A percentile compares a stretch with the other conserved stretches of the same genome.
Evolutionary conservation across 2,329 filamentous ascomycete genomes (phyloP).

Genomic region (Rachicladosporium sp.): DNA sequence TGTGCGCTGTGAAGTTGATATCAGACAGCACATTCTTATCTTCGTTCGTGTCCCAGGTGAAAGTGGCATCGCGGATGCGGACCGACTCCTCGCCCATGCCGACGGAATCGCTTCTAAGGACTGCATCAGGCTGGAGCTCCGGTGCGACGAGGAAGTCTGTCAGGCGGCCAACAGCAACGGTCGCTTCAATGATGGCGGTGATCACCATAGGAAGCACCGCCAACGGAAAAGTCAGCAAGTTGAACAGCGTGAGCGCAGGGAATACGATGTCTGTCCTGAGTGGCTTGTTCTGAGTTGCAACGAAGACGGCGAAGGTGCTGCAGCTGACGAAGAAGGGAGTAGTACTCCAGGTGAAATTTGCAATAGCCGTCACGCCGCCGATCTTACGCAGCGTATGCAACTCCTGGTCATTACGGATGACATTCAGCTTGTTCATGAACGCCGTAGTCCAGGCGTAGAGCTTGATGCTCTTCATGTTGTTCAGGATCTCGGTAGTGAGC

Average conservation of each 20-base stretch:
- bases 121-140: constrained; percentile 77
- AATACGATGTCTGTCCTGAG: constrained; percentile 93
- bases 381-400: constrained; percentile 93
- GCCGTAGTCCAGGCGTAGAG: constrained; percentile 94
- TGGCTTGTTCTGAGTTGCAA: constrained; percentile 67
- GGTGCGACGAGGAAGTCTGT: constrained; percentile 77
- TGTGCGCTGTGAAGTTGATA: constrained; percentile 78
- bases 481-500: constrained; percentile 92
- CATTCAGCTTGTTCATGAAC: constrained; percentile 95
- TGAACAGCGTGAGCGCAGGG: constrained; percentile 85
- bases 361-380: constrained; percentile 81
- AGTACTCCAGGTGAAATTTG: constrained; percentile 96
- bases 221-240: constrained; percentile 87
- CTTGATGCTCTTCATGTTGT: constrained; percentile 99
- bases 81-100: constrained; percentile 78
- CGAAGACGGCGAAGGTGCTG: constrained; percentile 89
- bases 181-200: constrained; percentile 86
- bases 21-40: constrained; percentile 56
- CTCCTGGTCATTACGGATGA: constrained; percentile 90
- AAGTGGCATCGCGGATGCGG: constrained; percentile 68
- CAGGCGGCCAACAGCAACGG: constrained; percentile 78
- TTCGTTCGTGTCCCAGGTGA: constrained; percentile 88
- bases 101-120: constrained; percentile 54
- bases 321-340: constrained; percentile 97
- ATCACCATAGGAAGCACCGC: constrained; percentile 96